Conservation (phyloP, 768 basidiomycete species). For the Naganishia vaughanmartiniae region DNA sequence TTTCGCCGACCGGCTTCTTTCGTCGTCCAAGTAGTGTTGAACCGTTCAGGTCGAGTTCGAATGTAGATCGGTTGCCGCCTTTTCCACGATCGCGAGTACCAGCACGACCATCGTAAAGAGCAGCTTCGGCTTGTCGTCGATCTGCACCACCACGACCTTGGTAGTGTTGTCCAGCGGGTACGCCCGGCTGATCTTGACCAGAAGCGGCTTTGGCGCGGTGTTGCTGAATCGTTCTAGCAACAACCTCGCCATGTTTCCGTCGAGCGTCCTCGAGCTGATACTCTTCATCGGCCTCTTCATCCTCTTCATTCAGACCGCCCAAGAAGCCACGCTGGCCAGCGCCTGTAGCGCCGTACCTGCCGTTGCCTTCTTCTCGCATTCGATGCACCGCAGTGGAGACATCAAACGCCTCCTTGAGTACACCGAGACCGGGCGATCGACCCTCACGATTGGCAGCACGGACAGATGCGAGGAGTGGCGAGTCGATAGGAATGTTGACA, state of each 20-base stretch:
- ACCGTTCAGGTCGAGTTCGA: constrained; percentile 81
- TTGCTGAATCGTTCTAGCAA: constrained; percentile 53
- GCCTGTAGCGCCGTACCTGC: constrained; percentile 73
- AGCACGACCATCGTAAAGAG: constrained; percentile 64
- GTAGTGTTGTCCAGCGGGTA: constrained; percentile 48
- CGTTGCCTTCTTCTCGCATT: constrained; percentile 97
- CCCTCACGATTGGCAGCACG: constrained; percentile 70
- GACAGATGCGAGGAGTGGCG: constrained; percentile 78
- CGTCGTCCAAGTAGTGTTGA: constrained; percentile 75
- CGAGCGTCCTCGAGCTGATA: constrained; percentile 59
- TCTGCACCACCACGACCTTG: constrained; percentile 56
- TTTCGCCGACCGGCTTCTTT: constrained; percentile 47
- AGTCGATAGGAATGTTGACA: constrained; percentile 66
- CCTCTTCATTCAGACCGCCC: constrained; percentile 86
- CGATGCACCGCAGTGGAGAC: constrained; percentile 98
- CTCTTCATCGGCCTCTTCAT: constrained; percentile 64
- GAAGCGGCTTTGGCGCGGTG: constrained; percentile 52
- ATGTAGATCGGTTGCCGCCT: constrained; percentile 51
- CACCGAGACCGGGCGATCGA: constrained; percentile 85
- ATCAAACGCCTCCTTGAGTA: constrained; percentile 96
- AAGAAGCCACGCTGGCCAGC: constrained; percentile 74
- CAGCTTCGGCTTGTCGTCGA: constrained; percentile 54
- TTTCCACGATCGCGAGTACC: constrained; percentile 62
- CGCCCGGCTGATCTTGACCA: constrained; percentile 42
- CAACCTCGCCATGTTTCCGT: constrained; percentile 54